Percentiles rank a stretch among this genome's conserved stretches.
phyloP scores from a whole-genome alignment of 345 rosid genomes.

The Bruguiera gymnorhiza region DNA sequence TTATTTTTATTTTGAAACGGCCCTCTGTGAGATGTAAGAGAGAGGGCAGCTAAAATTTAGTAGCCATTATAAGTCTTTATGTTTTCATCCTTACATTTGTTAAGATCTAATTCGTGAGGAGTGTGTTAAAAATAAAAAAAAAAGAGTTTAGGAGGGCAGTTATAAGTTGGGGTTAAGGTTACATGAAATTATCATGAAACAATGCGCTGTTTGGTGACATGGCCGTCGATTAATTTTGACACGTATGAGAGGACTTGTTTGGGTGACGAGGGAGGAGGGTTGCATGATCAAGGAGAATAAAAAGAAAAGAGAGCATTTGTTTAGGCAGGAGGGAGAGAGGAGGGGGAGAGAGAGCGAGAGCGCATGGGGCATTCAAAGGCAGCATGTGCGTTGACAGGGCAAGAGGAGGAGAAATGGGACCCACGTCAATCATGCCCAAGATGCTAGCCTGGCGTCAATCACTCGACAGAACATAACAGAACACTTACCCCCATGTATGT shows the following conservation, averaged over 20 bases:
- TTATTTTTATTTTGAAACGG: constrained; percentile 43
- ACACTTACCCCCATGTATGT: background rate
- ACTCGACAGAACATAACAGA: constrained; percentile 45
- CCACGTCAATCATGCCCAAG: constrained; percentile 49
- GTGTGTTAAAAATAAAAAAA: too few relatives aligned
- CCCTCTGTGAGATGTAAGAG: constrained; percentile 15
- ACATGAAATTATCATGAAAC: constrained; percentile 1
- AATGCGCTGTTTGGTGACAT: too few relatives aligned
- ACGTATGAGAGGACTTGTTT: background rate
- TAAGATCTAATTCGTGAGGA: constrained; percentile 17
- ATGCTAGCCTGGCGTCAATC: constrained; percentile 62
- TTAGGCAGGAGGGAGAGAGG: background rate
- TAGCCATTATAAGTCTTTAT: background rate
- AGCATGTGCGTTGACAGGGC: constrained; percentile 64
- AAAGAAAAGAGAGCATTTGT: background rate
- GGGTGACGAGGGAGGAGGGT: background rate
- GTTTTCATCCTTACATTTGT: constrained; percentile 7
- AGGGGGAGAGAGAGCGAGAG: constrained; percentile 2
- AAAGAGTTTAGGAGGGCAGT: background rate
- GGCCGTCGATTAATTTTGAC: background rate
- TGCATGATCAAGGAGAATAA: background rate
- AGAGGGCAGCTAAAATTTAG: constrained; percentile 14
- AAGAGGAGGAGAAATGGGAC: constrained; percentile 29
- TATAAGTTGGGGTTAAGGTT: constrained; percentile 18
- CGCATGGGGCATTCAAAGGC: constrained; percentile 37